Conservation (phyloP, 2,329 filamentous ascomycete genomes). For the Xylaria sp. region DNA sequence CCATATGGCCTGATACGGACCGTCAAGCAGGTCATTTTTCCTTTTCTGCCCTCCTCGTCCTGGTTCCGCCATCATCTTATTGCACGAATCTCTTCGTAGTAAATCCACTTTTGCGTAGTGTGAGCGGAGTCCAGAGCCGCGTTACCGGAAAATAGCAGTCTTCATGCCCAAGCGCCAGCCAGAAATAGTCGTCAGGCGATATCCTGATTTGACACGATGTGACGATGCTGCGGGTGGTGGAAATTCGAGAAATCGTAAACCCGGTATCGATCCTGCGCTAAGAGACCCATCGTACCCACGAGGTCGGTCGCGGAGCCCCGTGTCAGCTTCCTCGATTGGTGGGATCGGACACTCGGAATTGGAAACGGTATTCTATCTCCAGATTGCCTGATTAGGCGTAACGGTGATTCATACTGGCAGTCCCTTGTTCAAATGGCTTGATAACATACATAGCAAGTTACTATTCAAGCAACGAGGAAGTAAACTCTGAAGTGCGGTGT, state of each 20-base stretch:
- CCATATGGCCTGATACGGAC: not conserved
- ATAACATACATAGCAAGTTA: not conserved
- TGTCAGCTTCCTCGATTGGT: conserved; percentile 36
- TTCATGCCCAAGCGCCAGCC: not conserved
- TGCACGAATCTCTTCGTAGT: not conserved
- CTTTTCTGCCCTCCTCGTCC: not conserved
- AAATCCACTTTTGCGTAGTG: conserved; percentile 17
- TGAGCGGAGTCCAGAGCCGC: conserved; percentile 30
- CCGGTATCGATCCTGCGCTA: conserved; percentile 21
- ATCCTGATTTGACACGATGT: conserved; percentile 20
- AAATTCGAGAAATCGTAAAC: conserved; percentile 15
- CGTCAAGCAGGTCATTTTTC: conserved; percentile 6
- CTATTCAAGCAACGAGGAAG: not conserved
- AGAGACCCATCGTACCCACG: conserved; percentile 30
- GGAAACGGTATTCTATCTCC: conserved; percentile 41
- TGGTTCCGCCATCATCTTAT: not conserved
- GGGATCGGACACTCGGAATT: conserved; percentile 32
- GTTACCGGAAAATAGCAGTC: conserved; percentile 16
- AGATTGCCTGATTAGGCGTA: conserved; percentile 42
- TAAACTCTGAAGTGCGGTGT: not conserved
- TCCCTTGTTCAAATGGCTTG: not conserved
- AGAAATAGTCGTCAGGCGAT: conserved; percentile 12
- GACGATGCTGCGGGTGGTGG: conserved; percentile 13
- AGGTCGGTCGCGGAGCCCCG: conserved; percentile 13
- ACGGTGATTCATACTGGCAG: conserved; percentile 11